Evolutionary conservation across 495 filamentous ascomycete genomes (phyloP).

Genomic region (Sphaerosporella brunnea): DNA sequence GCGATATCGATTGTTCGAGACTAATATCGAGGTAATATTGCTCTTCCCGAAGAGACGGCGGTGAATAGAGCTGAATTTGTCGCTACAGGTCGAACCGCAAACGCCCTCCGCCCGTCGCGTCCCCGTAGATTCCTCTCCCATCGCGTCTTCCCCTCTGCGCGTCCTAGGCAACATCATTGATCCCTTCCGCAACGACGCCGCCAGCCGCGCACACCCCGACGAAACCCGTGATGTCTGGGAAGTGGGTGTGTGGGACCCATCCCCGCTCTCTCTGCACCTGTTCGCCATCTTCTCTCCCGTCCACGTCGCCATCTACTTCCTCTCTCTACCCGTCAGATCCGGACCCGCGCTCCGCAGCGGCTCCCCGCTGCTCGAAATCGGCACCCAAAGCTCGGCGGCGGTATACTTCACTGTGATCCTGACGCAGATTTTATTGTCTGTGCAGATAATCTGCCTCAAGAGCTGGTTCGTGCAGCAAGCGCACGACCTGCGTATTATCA

Average conservation of each 20-base stretch:
- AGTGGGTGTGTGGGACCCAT: slow-evolving; percentile 78
- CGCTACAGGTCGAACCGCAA: slow-evolving; percentile 32
- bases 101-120: slow-evolving; percentile 84
- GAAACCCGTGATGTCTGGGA: slow-evolving; percentile 85
- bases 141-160: slow-evolving; percentile 58
- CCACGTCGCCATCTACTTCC: slow-evolving; percentile 72
- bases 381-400: slow-evolving; percentile 47
- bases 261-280: slow-evolving; percentile 60
- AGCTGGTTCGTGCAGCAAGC: slow-evolving; percentile 60
- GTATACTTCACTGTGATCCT: slow-evolving; percentile 66
- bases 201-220: slow-evolving; percentile 69
- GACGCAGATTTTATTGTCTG: slow-evolving; percentile 52
- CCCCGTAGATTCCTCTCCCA: slow-evolving; percentile 72
- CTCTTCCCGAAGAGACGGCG: background rate
- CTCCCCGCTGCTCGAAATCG: too few relatives aligned
- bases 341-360: slow-evolving; percentile 62
- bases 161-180: slow-evolving; percentile 51
- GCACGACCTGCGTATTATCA: slow-evolving; percentile 67
- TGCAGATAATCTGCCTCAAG: slow-evolving; percentile 55
- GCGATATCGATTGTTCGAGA: slow-evolving; percentile 79
- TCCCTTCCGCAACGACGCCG: slow-evolving; percentile 36
- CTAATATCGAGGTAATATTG: slow-evolving; percentile 19
- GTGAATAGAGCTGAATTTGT: background rate
- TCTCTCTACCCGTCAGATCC: slow-evolving; percentile 61
- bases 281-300: slow-evolving; percentile 88